Base-by-base conservation (phyloP, 2,329 filamentous ascomycete genomes). In the Sarocladiaceae sp. region DNA sequence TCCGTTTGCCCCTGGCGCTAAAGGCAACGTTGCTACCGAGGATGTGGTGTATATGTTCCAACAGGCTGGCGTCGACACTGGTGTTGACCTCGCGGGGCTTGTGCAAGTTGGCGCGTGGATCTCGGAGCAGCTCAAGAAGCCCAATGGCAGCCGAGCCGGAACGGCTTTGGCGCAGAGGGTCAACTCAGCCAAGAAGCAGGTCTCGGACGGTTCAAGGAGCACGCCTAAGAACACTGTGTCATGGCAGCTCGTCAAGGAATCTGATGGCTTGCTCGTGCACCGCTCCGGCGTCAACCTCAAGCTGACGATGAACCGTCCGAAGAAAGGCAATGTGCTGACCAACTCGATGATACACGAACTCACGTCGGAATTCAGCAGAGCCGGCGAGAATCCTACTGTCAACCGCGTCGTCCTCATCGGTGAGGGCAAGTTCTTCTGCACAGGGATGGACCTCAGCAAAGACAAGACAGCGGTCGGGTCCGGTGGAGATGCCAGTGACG, bases 1-100 rank as follows among this genome's bases (percentile, higher is more conserved):
- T 63, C 85, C 85, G 0, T 88, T 80, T 60, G 83, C 80, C 28
- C 83, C 83, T 0, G 85, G 85, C 0, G 84, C 85, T 2, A 87
- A 82, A 7, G 84, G 84, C 0, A 88, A 88, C 61, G 80, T 86
- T 51, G 51, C 58, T n/a, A 59, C 60, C 7, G 58, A 56, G 47
- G 56, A 61, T 26, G 18, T 63, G 15, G 59, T 60, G 23, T 59
- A 57, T 33, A 54, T 56, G 46, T 68, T 78, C 54, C 71, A 80
- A 46, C 23, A 50, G 20, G 29, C 47, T 15, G 47, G 47, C 4
- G 28, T 50, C 26, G 35, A 39, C 11, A 50, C 47, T 11, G 47
- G 47, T 8, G 29, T 50, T 17, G 13, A 50, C 23, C 31, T 50
- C 12, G 31, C 6, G 11, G 7, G 2, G 6, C 47, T 50, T 13